Evolutionary conservation across 306 rosid genomes (phyloP).

Genomic region (Geum urbanum): DNA sequence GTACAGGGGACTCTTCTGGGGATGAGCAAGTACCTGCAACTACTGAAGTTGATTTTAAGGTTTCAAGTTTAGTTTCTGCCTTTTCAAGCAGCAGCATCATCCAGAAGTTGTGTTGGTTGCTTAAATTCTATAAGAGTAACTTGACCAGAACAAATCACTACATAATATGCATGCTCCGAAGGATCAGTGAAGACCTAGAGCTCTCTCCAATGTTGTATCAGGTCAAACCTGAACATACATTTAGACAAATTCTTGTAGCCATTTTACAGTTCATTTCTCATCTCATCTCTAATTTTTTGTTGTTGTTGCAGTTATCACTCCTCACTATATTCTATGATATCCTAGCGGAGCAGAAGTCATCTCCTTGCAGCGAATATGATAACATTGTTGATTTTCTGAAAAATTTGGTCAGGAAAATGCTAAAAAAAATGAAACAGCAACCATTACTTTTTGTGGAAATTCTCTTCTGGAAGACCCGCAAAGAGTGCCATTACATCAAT

Average conservation of each 20-base stretch:
- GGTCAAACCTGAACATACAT: slow-evolving; percentile 43
- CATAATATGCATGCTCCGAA: slow-evolving; percentile 63
- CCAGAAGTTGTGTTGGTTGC: slow-evolving; percentile 89
- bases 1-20: slow-evolving; percentile 53
- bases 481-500: slow-evolving; percentile 83
- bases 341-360: slow-evolving; percentile 67
- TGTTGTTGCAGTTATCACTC: slow-evolving; percentile 69
- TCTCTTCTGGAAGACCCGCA: slow-evolving; percentile 91
- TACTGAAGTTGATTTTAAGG: slow-evolving; percentile 82
- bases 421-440: slow-evolving; percentile 74
- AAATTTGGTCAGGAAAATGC: slow-evolving; percentile 73
- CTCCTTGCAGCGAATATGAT: slow-evolving; percentile 58
- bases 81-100: slow-evolving; percentile 67
- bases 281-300: slow-evolving; percentile 15
- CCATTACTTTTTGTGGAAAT: slow-evolving; percentile 88
- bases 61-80: slow-evolving; percentile 67
- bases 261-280: slow-evolving; percentile 18
- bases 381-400: slow-evolving; percentile 62
- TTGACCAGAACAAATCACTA: slow-evolving; percentile 65
- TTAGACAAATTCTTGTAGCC: slow-evolving; percentile 5
- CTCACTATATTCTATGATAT: slow-evolving; percentile 66
- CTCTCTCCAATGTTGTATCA: slow-evolving; percentile 93
- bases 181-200: slow-evolving; percentile 74
- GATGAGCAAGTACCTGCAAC: slow-evolving; percentile 60
- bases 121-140: slow-evolving; percentile 89